A percentile compares a stretch with the other conserved stretches of the same genome.
Evolutionary conservation across 257 asterid genomes (phyloP).

Genomic region (Solanum virginianum): DNA sequence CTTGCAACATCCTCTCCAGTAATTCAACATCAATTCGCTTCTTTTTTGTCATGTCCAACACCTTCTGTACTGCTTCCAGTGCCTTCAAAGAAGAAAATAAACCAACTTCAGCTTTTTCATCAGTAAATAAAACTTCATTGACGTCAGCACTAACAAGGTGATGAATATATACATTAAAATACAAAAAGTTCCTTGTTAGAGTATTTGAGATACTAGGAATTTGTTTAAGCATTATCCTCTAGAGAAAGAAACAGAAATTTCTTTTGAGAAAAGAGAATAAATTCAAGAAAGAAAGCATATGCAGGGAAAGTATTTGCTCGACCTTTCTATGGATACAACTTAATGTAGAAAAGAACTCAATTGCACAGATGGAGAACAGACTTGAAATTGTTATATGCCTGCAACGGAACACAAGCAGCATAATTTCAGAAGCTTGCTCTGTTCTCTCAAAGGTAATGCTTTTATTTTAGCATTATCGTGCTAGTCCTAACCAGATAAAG

Average conservation of each 20-base stretch:
- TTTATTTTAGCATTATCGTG: background rate
- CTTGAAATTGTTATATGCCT: background rate
- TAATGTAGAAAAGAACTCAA: background rate
- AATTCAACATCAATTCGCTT: conserved; percentile 48
- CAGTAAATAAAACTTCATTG: background rate
- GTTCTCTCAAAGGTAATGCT: background rate
- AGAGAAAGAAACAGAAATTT: background rate
- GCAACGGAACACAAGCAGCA: background rate
- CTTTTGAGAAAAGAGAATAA: background rate
- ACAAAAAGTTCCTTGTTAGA: background rate
- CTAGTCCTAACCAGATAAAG: background rate
- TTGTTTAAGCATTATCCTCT: background rate
- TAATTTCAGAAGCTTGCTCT: background rate
- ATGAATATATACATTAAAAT: background rate
- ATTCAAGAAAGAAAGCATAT: background rate
- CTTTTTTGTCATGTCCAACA: conserved; percentile 47
- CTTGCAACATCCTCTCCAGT: conserved; percentile 49
- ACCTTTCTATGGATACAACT: background rate
- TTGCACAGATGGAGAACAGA: background rate
- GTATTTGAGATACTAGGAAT: background rate
- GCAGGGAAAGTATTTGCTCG: background rate
- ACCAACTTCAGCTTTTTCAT: background rate
- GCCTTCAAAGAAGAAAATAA: conserved; percentile 20
- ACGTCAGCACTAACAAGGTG: background rate
- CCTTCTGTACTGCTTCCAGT: conserved; percentile 63